Evolutionary conservation across 495 filamentous ascomycete species (phyloP).

Genomic region (Paragyromitra xinjiangensis): DNA sequence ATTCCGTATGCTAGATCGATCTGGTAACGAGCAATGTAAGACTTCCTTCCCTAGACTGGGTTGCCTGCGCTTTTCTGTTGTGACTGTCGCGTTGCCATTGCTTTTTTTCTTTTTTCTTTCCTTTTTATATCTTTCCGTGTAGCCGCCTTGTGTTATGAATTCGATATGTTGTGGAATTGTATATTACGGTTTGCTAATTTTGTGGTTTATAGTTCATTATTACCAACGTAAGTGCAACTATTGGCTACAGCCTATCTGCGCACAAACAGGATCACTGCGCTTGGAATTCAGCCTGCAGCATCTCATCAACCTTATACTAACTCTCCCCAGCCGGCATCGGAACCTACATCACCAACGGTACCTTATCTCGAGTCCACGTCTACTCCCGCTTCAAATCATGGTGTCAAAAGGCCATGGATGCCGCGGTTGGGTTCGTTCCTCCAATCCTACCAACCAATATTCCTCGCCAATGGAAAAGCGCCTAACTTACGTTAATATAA

Average conservation of each 20-base stretch:
- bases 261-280: background rate
- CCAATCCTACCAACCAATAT: background rate
- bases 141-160: background rate
- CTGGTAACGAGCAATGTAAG: conserved; percentile 64
- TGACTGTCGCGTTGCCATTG: background rate
- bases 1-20: conserved; percentile 71
- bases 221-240: conserved; percentile 67
- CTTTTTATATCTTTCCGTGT: background rate
- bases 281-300: background rate
- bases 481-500: background rate
- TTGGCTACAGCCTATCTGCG: background rate
- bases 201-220: conserved; percentile 66
- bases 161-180: background rate
- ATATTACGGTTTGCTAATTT: background rate
- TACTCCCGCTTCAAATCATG: conserved; percentile 74
- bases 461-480: background rate
- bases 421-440: conserved; percentile 69
- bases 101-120: background rate
- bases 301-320: conserved; percentile 57
- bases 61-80: background rate
- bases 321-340: conserved; percentile 75
- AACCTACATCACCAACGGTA: conserved; percentile 77
- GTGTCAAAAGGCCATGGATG: conserved; percentile 84
- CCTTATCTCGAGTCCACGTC: conserved; percentile 71
- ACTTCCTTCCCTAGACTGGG: conserved; percentile 10